phyloP scores from a whole-genome alignment of 108 stramenopile species.

The Stephanodiscus triporus region DNA sequence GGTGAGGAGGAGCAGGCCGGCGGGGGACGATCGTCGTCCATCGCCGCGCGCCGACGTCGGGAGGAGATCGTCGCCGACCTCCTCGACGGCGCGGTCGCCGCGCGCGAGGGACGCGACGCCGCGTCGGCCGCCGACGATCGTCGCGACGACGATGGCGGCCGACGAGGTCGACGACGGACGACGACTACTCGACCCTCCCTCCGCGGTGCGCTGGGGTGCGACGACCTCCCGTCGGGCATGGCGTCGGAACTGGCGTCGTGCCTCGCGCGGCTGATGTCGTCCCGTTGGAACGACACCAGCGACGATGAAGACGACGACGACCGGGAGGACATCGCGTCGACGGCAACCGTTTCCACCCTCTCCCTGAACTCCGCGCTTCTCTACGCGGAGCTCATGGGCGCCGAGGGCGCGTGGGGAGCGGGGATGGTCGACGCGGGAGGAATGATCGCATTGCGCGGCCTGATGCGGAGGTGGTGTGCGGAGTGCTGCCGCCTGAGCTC shows the following conservation, averaged over 20 bases:
- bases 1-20: neutral
- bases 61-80: too few species aligned
- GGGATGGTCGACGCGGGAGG: conserved; percentile 71
- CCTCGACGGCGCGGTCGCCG: neutral
- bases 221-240: conserved; percentile 23
- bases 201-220: conserved; percentile 36
- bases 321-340: too few species aligned
- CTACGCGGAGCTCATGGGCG: conserved; percentile 61
- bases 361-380: conserved; percentile 53
- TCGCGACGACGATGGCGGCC: too few species aligned
- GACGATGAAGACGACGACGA: neutral
- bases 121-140: neutral
- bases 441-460: conserved; percentile 57
- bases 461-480: conserved; percentile 69
- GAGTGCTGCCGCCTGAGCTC: conserved; percentile 43
- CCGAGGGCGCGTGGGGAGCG: conserved; percentile 69
- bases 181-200: neutral
- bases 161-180: too few species aligned
- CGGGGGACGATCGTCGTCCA: neutral
- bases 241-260: conserved; percentile 34
- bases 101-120: neutral
- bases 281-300: conserved; percentile 27
- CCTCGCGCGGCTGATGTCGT: conserved; percentile 45
- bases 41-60: neutral
- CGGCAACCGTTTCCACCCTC: conserved; percentile 27